Base-by-base conservation (phyloP, 1,139 yeast species). In the Nematodospora anomalae region DNA sequence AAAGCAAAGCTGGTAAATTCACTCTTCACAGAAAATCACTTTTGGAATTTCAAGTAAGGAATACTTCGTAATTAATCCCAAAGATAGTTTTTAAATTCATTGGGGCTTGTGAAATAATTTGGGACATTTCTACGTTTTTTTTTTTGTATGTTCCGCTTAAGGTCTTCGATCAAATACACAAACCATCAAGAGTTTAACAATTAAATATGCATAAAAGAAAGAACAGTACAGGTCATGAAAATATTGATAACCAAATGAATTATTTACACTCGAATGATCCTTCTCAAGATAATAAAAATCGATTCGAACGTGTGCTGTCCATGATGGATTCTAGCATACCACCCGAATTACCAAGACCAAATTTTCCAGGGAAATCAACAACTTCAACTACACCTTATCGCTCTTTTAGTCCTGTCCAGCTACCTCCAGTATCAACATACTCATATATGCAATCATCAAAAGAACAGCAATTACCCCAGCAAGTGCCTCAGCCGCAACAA, bases 401-500 rank as follows among this genome's bases (percentile, higher is more conserved):
- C 6, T 6, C 21, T 18, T 18, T 18, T 18, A 18, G 8, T 18
- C n/a, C 32, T 10, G 32, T 33, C 4, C 36, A 33, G 11, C 16
- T 33, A 28, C 36, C 37, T 12, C 38, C 41, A 10, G 35, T 35
- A 2, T 25, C 8, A 25, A 5, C 27, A 6, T 35, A 37, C 26
- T 28, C 36, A 4, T 34, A 34, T 13, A 13, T 28, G 13, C 38
- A 29, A 27, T 26, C 26, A 8, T 35, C 31, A 14, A 30, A 22
- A 21, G 22, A 14, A 16, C 37, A 22, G 13, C 41, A 30, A 16
- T 29, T 12, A 18, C 36, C 15, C 7, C 42, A 32, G 26, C 38
- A 33, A 26, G 23, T 24, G 10, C 36, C 34, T 10, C 34, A 20
- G 14, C 7, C 28, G 14, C 20, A 30, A 14, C 14, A 28, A 12